Conservation (phyloP, 1,139 yeast species). For the Yamadazyma atmosphaerica region DNA sequence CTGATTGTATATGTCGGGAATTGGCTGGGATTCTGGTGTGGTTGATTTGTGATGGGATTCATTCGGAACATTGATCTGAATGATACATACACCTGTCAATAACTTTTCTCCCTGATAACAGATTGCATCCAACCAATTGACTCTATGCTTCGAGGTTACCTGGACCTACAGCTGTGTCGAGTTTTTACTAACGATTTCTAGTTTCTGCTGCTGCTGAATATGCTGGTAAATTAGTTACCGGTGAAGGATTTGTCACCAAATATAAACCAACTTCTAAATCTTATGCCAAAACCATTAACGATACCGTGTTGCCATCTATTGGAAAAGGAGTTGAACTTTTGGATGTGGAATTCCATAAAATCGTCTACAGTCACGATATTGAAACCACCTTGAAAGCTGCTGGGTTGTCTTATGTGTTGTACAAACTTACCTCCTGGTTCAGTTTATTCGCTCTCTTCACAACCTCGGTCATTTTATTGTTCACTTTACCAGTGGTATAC, state of each 20-base stretch:
- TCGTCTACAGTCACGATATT: slow-evolving; percentile 66
- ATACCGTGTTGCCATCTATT: slow-evolving; percentile 42
- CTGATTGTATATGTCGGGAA: too few species aligned
- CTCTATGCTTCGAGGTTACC: too few species aligned
- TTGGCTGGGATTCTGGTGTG: too few species aligned
- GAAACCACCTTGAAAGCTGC: slow-evolving; percentile 75
- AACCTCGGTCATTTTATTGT: slow-evolving; percentile 58
- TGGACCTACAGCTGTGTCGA: too few species aligned
- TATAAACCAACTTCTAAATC: slow-evolving; percentile 52
- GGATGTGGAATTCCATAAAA: slow-evolving; percentile 55
- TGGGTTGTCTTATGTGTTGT: slow-evolving; percentile 60
- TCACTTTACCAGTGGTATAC: slow-evolving; percentile 78
- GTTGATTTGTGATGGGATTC: too few species aligned
- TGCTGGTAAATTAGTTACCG: slow-evolving; percentile 62
- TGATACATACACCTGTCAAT: too few species aligned
- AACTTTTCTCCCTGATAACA: too few species aligned
- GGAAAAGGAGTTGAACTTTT: slow-evolving; percentile 41
- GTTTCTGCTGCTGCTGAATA: slow-evolving; percentile 71
- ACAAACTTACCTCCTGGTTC: slow-evolving; percentile 74
- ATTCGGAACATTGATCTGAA: too few species aligned
- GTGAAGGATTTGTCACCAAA: slow-evolving; percentile 70
- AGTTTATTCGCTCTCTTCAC: slow-evolving; percentile 70
- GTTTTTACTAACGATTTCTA: slow-evolving; percentile 24
- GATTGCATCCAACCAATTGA: too few species aligned
- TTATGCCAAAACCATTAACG: slow-evolving; percentile 41